phyloP scores from a whole-genome alignment of 2,329 filamentous ascomycete genomes.

The Claviceps capensis region DNA sequence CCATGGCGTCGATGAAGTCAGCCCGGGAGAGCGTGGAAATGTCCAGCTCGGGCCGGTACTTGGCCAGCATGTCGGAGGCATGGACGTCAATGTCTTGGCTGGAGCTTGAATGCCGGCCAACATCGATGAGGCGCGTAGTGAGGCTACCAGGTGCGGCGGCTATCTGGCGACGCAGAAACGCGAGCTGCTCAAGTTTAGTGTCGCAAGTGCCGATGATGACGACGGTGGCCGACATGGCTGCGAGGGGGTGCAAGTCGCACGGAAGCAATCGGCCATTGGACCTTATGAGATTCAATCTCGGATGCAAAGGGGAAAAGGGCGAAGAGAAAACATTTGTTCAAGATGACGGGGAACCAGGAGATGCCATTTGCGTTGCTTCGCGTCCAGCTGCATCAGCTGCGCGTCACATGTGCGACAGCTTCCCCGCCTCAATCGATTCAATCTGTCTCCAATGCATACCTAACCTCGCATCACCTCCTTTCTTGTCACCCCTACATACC shows the following conservation, averaged over 20 bases:
- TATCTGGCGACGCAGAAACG: constrained; percentile 38
- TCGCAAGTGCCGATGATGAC: constrained; percentile 50
- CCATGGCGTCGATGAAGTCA: constrained; percentile 44
- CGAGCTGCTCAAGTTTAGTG: constrained; percentile 46
- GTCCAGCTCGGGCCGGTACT: constrained; percentile 17
- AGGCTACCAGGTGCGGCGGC: constrained; percentile 10
- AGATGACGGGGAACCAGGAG: too few relatives aligned
- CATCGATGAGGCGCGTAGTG: constrained; percentile 19
- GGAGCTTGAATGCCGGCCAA: constrained; percentile 31
- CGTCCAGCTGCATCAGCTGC: too few relatives aligned
- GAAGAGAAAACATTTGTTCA: too few relatives aligned
- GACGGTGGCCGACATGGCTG: constrained; percentile 22
- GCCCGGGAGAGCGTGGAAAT: constrained; percentile 31
- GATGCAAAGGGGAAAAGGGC: too few relatives aligned
- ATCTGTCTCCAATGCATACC: too few relatives aligned
- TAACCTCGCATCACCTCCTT: too few relatives aligned
- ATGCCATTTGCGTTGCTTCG: too few relatives aligned
- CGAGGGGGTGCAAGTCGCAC: too few relatives aligned
- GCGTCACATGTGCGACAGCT: too few relatives aligned
- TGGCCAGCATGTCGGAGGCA: constrained; percentile 26
- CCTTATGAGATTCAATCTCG: too few relatives aligned
- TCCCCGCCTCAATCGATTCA: too few relatives aligned
- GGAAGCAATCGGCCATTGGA: too few relatives aligned
- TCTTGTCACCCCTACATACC: background rate
- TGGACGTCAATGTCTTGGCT: constrained; percentile 33